Conservation (phyloP, 2,329 filamentous ascomycete species). For the Zasmidium cellare region DNA sequence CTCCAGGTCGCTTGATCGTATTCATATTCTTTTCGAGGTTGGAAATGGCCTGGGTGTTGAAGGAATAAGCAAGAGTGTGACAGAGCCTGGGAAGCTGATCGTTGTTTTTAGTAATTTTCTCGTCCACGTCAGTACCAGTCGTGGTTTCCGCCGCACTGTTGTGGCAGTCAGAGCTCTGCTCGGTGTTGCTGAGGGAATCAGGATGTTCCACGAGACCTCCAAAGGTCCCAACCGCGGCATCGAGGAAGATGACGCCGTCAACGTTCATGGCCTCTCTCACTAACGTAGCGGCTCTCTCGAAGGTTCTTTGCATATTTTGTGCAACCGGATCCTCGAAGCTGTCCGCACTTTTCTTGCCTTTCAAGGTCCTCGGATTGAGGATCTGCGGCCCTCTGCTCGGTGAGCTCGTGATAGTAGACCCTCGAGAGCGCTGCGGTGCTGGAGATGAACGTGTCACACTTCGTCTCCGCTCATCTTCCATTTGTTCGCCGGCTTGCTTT, state of each 20-base stretch:
- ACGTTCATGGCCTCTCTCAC: slow-evolving; percentile 50
- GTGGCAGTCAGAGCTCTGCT: slow-evolving; percentile 22
- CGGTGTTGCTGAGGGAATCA: slow-evolving; percentile 15
- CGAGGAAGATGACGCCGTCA: slow-evolving; percentile 50
- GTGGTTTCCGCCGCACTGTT: slow-evolving; percentile 16
- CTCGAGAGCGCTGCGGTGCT: slow-evolving; percentile 4
- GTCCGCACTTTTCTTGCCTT: slow-evolving; percentile 13
- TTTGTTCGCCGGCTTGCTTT: slow-evolving; percentile 16
- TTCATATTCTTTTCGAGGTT: slow-evolving; percentile 6
- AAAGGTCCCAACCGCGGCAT: slow-evolving; percentile 33
- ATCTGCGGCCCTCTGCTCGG: not conserved
- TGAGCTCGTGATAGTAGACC: slow-evolving; percentile 1
- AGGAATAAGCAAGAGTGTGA: slow-evolving; percentile 24
- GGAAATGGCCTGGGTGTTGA: slow-evolving; percentile 5
- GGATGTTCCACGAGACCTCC: slow-evolving; percentile 24
- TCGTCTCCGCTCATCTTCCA: slow-evolving; percentile 7
- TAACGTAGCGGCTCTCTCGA: slow-evolving; percentile 50
- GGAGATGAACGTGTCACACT: slow-evolving; percentile 2
- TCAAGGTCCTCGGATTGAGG: slow-evolving; percentile 6
- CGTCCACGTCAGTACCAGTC: slow-evolving; percentile 21
- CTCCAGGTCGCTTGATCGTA: slow-evolving; percentile 12
- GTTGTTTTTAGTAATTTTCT: slow-evolving; percentile 13
- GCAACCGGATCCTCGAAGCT: slow-evolving; percentile 14
- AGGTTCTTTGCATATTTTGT: slow-evolving; percentile 34
- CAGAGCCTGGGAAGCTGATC: slow-evolving; percentile 18